Base-by-base conservation (phyloP, 202 grass and related monocot species). In the Musa balbisiana region DNA sequence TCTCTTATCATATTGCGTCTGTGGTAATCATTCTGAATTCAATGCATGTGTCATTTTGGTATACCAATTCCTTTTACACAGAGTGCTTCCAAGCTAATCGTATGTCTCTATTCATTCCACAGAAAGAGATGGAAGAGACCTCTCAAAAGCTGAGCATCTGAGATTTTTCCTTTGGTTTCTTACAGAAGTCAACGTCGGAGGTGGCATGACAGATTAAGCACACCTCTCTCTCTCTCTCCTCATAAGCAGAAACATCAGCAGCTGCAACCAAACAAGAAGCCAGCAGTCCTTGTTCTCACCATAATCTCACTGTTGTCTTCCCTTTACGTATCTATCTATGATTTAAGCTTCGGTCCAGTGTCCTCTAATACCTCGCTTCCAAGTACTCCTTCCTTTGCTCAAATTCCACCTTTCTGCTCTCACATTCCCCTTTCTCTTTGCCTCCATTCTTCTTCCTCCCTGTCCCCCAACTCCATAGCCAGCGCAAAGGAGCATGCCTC, bases 361-460 rank as follows among this genome's bases (percentile, higher is more conserved):
- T 67, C 81, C 67, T 60, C 76, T 68, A 83, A 86, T 89, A 76
- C 67, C 92, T 90, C 92, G 89, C 85, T 90, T 96, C 88, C 83
- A 96, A 90, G 92, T 89, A 92, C 79, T 86, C 89, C 82, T 90
- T 92, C 82, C 83, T 88, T 81, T 67, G 75, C 85, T 53, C 81
- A 72, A 85, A 81, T 83, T 82, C 73, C 77, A 74, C 83, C 80
- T 85, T 88, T 85, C 72, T 86, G 73, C 81, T 84, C 55, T 76
- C 56, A 72, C 66, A 68, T 20, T 58, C 82, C 82, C 67, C 72
- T 55, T 58, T 69, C 16, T 59, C 55, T 19, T 59, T 22, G 59
- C 75, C 51, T 54, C 65, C 73, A 60, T 58, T 67, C 69, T 79
- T 55, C n/a, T 64, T 83, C 65, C 78, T 69, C 63, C 77, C 77